Percentiles rank a stretch among this genome's conserved stretches.
Evolutionary conservation across 1,284 basidiomycete genomes (phyloP).

Genomic region (Austroboletus olivaceoglutinosus): DNA sequence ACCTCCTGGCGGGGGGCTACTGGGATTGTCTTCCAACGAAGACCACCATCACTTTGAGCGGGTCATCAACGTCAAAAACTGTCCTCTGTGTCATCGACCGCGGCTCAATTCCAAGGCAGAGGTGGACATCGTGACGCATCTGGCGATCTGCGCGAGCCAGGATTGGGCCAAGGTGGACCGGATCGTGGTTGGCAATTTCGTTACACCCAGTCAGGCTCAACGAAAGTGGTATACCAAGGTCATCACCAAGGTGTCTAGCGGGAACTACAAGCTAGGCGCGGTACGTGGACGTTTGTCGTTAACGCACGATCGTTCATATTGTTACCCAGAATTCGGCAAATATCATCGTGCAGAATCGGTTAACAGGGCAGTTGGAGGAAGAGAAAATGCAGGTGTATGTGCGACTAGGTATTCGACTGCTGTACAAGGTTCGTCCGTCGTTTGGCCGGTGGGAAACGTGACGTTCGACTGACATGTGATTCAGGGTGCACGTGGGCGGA

Average conservation of each 20-base stretch:
- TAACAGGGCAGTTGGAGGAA: slow-evolving; percentile 90
- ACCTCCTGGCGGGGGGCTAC: slow-evolving; percentile 9
- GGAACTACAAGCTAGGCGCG: slow-evolving; percentile 88
- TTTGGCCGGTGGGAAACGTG: neutral
- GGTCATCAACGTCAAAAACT: slow-evolving; percentile 92
- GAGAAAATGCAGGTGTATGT: slow-evolving; percentile 99
- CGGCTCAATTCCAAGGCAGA: slow-evolving; percentile 84
- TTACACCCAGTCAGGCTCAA: slow-evolving; percentile 94
- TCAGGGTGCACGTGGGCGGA: slow-evolving; percentile 78
- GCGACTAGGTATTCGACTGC: slow-evolving; percentile 83
- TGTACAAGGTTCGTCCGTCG: slow-evolving; percentile 71
- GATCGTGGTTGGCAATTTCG: slow-evolving; percentile 93
- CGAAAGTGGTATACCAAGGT: slow-evolving; percentile 96
- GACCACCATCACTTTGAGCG: slow-evolving; percentile 66
- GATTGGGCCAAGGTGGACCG: slow-evolving; percentile 90
- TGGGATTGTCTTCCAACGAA: slow-evolving; percentile 8
- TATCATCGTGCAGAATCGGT: slow-evolving; percentile 91
- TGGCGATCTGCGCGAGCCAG: slow-evolving; percentile 90
- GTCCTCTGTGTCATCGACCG: slow-evolving; percentile 91
- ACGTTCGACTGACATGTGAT: slow-evolving; percentile 3
- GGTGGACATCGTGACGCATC: slow-evolving; percentile 89
- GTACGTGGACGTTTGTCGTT: slow-evolving; percentile 40
- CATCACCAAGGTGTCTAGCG: slow-evolving; percentile 79
- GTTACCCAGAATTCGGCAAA: slow-evolving; percentile 83
- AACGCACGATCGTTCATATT: neutral